phyloP scores from a whole-genome alignment of 257 asterid species.

The Gentiana macrophylla region DNA sequence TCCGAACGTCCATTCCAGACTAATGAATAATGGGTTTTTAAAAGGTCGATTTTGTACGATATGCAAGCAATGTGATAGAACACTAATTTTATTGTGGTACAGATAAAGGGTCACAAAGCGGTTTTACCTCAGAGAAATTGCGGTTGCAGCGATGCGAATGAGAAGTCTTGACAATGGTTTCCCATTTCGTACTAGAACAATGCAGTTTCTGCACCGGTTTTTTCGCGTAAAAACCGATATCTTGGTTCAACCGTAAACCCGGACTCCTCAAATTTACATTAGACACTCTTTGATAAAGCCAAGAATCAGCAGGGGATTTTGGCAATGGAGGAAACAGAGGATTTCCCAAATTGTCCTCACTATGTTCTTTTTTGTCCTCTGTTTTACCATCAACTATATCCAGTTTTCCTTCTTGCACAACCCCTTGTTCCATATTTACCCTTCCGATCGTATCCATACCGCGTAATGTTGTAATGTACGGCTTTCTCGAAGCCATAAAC shows the following conservation, averaged over 20 bases:
- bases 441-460: slow-evolving; percentile 11
- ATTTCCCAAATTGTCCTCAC: not conserved
- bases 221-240: slow-evolving; percentile 33
- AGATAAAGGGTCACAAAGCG: not conserved
- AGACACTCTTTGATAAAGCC: slow-evolving; percentile 83
- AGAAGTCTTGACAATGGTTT: slow-evolving; percentile 70
- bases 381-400: slow-evolving; percentile 11
- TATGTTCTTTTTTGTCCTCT: slow-evolving; percentile 11
- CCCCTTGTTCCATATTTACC: slow-evolving; percentile 11
- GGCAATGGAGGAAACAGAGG: slow-evolving; percentile 52
- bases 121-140: slow-evolving; percentile 57
- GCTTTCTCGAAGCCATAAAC: slow-evolving; percentile 43
- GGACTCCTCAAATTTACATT: slow-evolving; percentile 47
- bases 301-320: slow-evolving; percentile 93
- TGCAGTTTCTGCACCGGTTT: slow-evolving; percentile 35
- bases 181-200: slow-evolving; percentile 55
- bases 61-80: no score
- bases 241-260: slow-evolving; percentile 29
- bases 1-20: no score
- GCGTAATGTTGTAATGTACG: slow-evolving; percentile 6
- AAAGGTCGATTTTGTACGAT: no score
- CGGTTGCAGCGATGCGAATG: slow-evolving; percentile 35
- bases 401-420: slow-evolving; percentile 15
- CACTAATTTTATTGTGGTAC: no score
- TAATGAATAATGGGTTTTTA: no score